phyloP scores from a whole-genome alignment of 1,284 basidiomycete genomes.

The Cutaneotrichosporon sp. region DNA sequence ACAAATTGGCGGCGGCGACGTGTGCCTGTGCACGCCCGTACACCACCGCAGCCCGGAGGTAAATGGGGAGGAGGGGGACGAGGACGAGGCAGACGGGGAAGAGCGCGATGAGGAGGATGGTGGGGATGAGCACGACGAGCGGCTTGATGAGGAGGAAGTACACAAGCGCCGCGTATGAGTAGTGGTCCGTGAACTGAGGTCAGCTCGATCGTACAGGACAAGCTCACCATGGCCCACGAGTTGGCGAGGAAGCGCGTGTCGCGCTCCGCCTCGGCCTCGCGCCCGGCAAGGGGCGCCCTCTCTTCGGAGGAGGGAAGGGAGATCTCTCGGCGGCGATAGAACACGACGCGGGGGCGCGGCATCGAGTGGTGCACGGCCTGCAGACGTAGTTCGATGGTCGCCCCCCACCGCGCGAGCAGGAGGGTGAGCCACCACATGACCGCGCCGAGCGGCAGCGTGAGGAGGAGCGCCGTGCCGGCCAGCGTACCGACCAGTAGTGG shows the following conservation, averaged over 20 bases:
- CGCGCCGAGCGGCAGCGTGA: constrained; percentile 51
- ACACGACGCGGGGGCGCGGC: constrained; percentile 27
- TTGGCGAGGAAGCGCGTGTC: constrained; percentile 49
- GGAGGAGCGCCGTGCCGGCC: constrained; percentile 49
- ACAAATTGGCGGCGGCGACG: constrained; percentile 47
- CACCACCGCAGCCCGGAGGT: constrained; percentile 36
- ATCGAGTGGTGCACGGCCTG: constrained; percentile 6
- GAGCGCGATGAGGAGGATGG: constrained; percentile 41
- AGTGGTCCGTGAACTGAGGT: constrained; percentile 46
- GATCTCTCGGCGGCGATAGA: constrained; percentile 31
- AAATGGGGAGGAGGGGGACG: constrained; percentile 42
- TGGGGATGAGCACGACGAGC: constrained; percentile 45
- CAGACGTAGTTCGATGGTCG: constrained; percentile 40
- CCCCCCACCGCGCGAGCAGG: constrained; percentile 48
- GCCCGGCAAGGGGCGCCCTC: background rate
- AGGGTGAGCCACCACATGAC: constrained; percentile 52
- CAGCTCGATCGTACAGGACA: background rate
- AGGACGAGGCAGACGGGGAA: constrained; percentile 37
- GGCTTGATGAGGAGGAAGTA: constrained; percentile 54
- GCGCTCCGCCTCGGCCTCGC: constrained; percentile 34
- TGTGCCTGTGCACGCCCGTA: constrained; percentile 52
- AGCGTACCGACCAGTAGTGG: constrained; percentile 48
- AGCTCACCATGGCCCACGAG: constrained; percentile 49
- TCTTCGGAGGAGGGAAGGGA: background rate
- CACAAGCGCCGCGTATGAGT: constrained; percentile 50